phyloP scores from a whole-genome alignment of 2,329 filamentous ascomycete genomes.

The Ophiosphaerella narmari region DNA sequence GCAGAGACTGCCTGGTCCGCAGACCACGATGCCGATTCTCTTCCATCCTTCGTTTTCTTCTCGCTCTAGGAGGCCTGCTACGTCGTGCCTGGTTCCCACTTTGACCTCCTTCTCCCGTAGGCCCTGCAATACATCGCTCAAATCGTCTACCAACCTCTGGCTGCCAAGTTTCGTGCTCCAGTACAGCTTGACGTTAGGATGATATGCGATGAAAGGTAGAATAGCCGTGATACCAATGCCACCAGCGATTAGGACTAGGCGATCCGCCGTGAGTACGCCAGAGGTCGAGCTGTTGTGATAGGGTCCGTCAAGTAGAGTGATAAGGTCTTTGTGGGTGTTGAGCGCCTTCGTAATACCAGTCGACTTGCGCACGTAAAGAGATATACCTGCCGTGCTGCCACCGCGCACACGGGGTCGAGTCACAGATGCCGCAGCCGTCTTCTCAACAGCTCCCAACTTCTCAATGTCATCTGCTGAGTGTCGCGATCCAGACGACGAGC shows the following conservation, averaged over 20 bases:
- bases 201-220: slow-evolving; percentile 42
- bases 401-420: slow-evolving; percentile 43
- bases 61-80: slow-evolving; percentile 34
- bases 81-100: slow-evolving; percentile 44
- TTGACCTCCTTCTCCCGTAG: slow-evolving; percentile 43
- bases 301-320: slow-evolving; percentile 51
- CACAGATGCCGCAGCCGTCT: not conserved
- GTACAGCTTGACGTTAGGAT: slow-evolving; percentile 47
- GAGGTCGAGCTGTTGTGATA: slow-evolving; percentile 44
- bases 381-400: slow-evolving; percentile 39
- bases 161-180: slow-evolving; percentile 44
- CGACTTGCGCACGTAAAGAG: slow-evolving; percentile 45
- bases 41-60: slow-evolving; percentile 44
- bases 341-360: slow-evolving; percentile 46
- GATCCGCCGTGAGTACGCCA: slow-evolving; percentile 21
- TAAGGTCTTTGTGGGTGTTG: slow-evolving; percentile 21
- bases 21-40: slow-evolving; percentile 49
- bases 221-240: slow-evolving; percentile 55
- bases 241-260: slow-evolving; percentile 50
- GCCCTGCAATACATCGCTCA: slow-evolving; percentile 28
- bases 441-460: not conserved
- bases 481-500: too few relatives aligned
- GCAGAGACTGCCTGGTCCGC: slow-evolving; percentile 48
- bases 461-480: too few relatives aligned
- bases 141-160: slow-evolving; percentile 35